Percentiles rank a stretch among this genome's conserved stretches.
phyloP scores from a whole-genome alignment of 139 green algal species.

The Spirogloea muscicola region DNA sequence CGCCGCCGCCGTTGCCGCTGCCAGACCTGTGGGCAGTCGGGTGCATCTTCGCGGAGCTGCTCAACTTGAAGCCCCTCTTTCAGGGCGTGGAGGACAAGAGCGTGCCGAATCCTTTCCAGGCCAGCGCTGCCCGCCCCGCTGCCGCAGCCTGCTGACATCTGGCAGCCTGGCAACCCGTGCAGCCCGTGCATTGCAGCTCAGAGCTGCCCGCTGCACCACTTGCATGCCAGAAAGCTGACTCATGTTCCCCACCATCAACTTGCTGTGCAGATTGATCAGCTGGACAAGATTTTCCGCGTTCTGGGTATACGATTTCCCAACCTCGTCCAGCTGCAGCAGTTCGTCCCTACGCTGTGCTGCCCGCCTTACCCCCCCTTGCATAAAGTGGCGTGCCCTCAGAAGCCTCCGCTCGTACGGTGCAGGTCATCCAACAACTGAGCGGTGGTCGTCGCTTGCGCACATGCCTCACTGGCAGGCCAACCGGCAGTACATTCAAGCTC shows the following conservation, averaged over 20 bases:
- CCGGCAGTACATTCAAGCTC: conserved; percentile 14
- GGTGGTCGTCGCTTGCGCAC: conserved; percentile 25
- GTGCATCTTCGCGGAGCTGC: conserved; percentile 71
- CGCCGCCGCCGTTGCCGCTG: too few species aligned
- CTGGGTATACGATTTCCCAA: conserved; percentile 13
- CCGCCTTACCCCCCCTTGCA: too few species aligned
- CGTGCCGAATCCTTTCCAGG: conserved; percentile 43
- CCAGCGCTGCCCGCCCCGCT: too few species aligned
- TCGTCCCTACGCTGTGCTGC: too few species aligned
- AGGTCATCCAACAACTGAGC: conserved; percentile 28
- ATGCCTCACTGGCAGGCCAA: conserved; percentile 39
- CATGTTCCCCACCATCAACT: too few species aligned
- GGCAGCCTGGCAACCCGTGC: background rate
- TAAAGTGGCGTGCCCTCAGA: too few species aligned
- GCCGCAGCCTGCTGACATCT: background rate
- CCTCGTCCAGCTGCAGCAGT: too few species aligned
- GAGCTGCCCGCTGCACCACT: background rate
- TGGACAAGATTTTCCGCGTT: conserved; percentile 46
- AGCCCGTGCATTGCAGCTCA: background rate
- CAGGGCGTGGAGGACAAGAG: conserved; percentile 51
- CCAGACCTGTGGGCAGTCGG: conserved; percentile 68
- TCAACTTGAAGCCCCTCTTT: conserved; percentile 62
- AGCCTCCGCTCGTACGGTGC: too few species aligned
- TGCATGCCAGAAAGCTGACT: background rate
- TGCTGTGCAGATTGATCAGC: conserved; percentile 25